Conservation (phyloP, 805 yeast species). For the Grigorovia yakushimaensis region DNA sequence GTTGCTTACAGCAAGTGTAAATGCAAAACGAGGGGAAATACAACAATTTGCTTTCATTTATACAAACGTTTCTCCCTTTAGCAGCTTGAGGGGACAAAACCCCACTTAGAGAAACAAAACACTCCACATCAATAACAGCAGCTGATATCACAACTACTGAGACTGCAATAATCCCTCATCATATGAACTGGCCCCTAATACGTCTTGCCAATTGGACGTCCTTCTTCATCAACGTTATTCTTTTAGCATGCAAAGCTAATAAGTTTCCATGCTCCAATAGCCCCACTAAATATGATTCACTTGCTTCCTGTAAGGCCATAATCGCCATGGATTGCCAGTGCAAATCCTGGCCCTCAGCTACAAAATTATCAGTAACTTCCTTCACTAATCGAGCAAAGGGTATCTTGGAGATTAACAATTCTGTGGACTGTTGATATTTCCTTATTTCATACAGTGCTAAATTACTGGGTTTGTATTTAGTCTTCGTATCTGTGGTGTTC, state of each 20-base stretch:
- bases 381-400: constrained; percentile 73
- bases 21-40: no score
- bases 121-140: background rate
- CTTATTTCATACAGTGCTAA: constrained; percentile 60
- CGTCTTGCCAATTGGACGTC: constrained; percentile 75
- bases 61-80: background rate
- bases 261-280: constrained; percentile 68
- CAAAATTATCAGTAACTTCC: constrained; percentile 52
- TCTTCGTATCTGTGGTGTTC: background rate
- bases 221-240: constrained; percentile 80
- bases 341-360: constrained; percentile 42
- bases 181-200: constrained; percentile 46
- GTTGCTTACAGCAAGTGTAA: no score
- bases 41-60: no score
- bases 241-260: constrained; percentile 68
- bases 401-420: constrained; percentile 54
- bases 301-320: constrained; percentile 70
- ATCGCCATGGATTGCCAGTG: constrained; percentile 77
- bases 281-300: constrained; percentile 68
- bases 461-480: constrained; percentile 51
- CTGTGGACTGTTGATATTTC: constrained; percentile 58
- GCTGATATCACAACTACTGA: no score
- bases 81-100: background rate
- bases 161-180: background rate
- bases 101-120: background rate